These are phyloP conservation scores for Malassezia caprae DNA, from an alignment of 1,284 basidiomycete genomes.

Conservation along the genomic window DNA sequence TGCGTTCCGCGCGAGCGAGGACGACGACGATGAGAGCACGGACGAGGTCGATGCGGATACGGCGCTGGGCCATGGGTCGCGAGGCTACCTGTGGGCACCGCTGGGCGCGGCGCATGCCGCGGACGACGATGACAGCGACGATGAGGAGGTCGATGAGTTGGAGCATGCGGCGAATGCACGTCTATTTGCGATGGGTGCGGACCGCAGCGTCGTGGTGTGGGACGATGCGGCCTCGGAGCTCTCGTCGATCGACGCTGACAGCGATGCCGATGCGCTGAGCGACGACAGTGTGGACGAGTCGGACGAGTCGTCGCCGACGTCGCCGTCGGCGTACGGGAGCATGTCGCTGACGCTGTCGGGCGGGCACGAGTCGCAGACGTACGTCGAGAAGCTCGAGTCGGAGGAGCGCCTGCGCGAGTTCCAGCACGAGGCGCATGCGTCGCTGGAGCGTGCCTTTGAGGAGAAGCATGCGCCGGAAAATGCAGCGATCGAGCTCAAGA, in stretches of 20 bases:
- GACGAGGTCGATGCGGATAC: constrained; percentile 28
- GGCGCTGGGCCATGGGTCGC: constrained; percentile 22
- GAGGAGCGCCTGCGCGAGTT: constrained; percentile 56
- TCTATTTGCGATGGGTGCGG: constrained; percentile 24
- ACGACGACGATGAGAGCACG: constrained; percentile 26
- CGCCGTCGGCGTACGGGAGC: constrained; percentile 23
- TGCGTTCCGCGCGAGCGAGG: constrained; percentile 21
- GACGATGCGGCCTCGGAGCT: constrained; percentile 27
- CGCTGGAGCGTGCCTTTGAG: constrained; percentile 76
- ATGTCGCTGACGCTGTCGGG: constrained; percentile 24
- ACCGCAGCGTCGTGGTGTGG: constrained; percentile 23
- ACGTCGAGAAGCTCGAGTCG: constrained; percentile 29
- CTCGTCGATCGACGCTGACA: constrained; percentile 33
- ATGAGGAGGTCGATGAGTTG: constrained; percentile 26
- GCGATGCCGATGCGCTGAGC: constrained; percentile 17
- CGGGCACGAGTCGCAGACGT: constrained; percentile 26
- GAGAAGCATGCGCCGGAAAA: constrained; percentile 83
- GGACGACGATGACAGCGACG: constrained; percentile 15
- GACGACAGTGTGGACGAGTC: constrained; percentile 17
- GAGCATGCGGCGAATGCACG: constrained; percentile 27
- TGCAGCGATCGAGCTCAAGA: constrained; percentile 82
- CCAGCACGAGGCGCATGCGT: constrained; percentile 63
- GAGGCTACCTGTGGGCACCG: constrained; percentile 38
- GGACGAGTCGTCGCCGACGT: constrained; percentile 18
- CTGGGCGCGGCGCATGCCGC: constrained; percentile 16